Evolutionary conservation across 495 filamentous ascomycete genomes (phyloP), one percentile per base, ranked within the genome.

Genomic region (Aspergillus baeticus): DNA sequence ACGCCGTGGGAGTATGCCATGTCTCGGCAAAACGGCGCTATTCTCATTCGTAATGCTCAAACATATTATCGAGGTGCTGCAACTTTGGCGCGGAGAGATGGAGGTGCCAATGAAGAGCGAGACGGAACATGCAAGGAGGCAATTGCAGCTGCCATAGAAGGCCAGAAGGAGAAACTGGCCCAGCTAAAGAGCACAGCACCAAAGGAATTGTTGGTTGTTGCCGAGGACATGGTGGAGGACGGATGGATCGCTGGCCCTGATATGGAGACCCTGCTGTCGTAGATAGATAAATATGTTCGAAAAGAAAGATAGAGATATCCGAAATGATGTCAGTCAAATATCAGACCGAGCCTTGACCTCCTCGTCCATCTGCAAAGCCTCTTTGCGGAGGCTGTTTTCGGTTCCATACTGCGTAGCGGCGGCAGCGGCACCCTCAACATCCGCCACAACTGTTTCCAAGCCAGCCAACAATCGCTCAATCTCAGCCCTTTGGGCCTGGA

Each of bases 401-500:
- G 63, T 64, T 52, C 67, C 69, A 59, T 70, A 79, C 34, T 76
- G 64, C 14, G 64, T 69, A 47, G 79, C 72, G 15, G 77, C 74
- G 44, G 72, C 68, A 36, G 80, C 84, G 33, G 86, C 84, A 10
- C 77, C 83, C 62, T 89, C 87, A 57, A 95, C 64, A 71, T 94
- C 90, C 20, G 74, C 70, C 41, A 93, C 78, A 22, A 87, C 80
- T 21, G 71, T 74, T 67, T 92, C 90, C 21, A 94, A 75, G 10
- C 79, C 75, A 5, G 63, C 73, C 34, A 94, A 64, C 47, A 96
- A 65, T 6, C 63, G 74, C 61, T 89, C 86, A 54, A 96, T 90
- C 68, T 96, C 90, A 38, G 76, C 69, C 34, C 89, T 75, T 75
- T 96, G 92, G 21, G 68, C 74, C 57, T 80, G 74, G 3, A 95